phyloP scores from a whole-genome alignment of 345 rosid species.

The Acer saccharum region DNA sequence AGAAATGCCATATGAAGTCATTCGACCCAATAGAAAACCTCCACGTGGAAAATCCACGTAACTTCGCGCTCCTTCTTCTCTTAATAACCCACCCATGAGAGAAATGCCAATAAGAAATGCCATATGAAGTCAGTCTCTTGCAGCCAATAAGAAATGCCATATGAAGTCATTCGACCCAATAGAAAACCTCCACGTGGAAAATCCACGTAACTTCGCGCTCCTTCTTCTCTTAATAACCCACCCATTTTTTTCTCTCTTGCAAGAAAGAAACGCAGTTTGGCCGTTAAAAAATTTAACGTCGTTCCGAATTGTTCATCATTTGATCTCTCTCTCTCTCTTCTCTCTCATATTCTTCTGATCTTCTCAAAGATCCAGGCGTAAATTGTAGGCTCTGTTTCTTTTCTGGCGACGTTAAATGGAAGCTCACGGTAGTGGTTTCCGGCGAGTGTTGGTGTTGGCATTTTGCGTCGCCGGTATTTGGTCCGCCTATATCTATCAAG shows the following conservation, averaged over 20 bases:
- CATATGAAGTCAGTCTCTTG: no score
- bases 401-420: constrained; percentile 48
- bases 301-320: neutral
- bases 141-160: constrained; percentile 47
- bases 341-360: neutral
- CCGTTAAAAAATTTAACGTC: neutral
- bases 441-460: constrained; percentile 62
- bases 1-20: constrained; percentile 27
- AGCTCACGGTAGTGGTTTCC: constrained; percentile 70
- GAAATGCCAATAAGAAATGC: no score
- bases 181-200: constrained; percentile 44
- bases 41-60: constrained; percentile 60
- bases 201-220: constrained; percentile 52
- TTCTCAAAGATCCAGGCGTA: constrained; percentile 9
- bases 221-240: constrained; percentile 12
- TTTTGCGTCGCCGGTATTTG: constrained; percentile 97
- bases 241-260: neutral
- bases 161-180: constrained; percentile 37
- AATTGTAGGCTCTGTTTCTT: neutral
- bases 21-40: constrained; percentile 25
- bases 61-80: constrained; percentile 39
- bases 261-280: neutral
- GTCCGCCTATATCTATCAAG: constrained; percentile 97
- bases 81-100: constrained; percentile 7
- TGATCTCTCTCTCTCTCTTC: neutral